A percentile compares a stretch with the other conserved stretches of the same genome.
Evolutionary conservation across 1,139 yeast species (phyloP).

Genomic region (Candida gigantensis): DNA sequence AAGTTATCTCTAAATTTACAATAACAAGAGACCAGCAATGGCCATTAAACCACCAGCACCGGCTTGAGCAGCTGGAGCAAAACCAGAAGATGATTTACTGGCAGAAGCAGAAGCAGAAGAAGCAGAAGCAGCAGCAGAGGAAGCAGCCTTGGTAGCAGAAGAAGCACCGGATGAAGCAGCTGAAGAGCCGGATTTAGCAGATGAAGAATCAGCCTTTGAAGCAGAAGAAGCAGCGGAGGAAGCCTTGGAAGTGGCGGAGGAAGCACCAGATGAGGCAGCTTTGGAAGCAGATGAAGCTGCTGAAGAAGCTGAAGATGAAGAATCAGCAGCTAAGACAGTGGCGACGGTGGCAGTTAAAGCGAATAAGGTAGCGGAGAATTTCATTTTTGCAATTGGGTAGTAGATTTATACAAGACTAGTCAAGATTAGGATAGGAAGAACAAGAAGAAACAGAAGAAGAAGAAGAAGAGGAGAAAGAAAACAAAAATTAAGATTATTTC

Average conservation of each 20-base stretch:
- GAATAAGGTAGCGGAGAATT: conserved; percentile 13
- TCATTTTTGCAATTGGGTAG: conserved; percentile 9
- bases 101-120: conserved; percentile 18
- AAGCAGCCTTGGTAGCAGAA: conserved; percentile 17
- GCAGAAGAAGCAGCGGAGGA: conserved; percentile 14
- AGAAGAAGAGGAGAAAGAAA: too few species aligned
- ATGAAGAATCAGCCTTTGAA: conserved; percentile 8
- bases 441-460: conserved; percentile 1
- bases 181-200: conserved; percentile 10
- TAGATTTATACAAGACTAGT: background rate
- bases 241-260: conserved; percentile 7
- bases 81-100: conserved; percentile 16
- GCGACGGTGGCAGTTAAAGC: conserved; percentile 12
- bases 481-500: too few species aligned
- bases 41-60: conserved; percentile 32
- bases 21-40: conserved; percentile 30
- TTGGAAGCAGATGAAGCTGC: too few species aligned
- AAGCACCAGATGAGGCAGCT: too few species aligned
- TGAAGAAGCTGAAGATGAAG: conserved; percentile 9
- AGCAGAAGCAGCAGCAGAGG: conserved; percentile 20
- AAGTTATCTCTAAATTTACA: conserved; percentile 17
- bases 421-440: background rate
- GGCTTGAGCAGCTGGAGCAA: conserved; percentile 19
- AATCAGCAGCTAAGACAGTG: conserved; percentile 15
- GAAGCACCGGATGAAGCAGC: conserved; percentile 12